Evolutionary conservation across 805 yeast genomes (phyloP).

Genomic region (Millerago galiae): DNA sequence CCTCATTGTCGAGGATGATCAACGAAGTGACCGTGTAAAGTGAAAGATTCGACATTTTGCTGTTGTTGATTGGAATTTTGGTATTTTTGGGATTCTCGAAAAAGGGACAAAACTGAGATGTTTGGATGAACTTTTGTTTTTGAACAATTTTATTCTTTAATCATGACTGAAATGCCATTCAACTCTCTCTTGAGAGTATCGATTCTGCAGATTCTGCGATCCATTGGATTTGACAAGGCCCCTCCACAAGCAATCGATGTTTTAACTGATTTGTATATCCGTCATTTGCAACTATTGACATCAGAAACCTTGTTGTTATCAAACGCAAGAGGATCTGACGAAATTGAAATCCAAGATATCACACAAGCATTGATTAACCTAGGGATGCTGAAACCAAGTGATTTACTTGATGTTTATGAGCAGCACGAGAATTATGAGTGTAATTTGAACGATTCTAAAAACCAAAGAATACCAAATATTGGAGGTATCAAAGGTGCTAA

Average conservation of each 20-base stretch:
- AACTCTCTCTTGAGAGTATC: conserved; percentile 2
- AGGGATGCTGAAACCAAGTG: conserved; percentile 56
- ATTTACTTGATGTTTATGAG: conserved; percentile 48
- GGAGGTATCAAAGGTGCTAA: conserved; percentile 23
- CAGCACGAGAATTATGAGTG: conserved; percentile 28
- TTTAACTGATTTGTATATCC: conserved; percentile 68
- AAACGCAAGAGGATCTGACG: conserved; percentile 38
- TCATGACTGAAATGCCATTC: not conserved
- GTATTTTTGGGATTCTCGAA: too few relatives aligned
- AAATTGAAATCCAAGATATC: conserved; percentile 57
- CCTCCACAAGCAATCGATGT: conserved; percentile 65
- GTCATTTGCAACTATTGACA: conserved; percentile 52
- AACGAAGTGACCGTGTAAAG: conserved; percentile 80
- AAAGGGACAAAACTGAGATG: too few relatives aligned
- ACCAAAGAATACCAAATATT: not conserved
- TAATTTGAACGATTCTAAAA: conserved; percentile 17
- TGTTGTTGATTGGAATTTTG: not conserved
- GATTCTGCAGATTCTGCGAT: conserved; percentile 46
- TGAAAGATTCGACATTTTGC: conserved; percentile 36
- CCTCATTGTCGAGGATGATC: conserved; percentile 74
- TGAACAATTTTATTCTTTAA: not conserved
- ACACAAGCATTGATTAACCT: conserved; percentile 61
- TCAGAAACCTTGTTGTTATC: conserved; percentile 39
- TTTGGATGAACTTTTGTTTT: too few relatives aligned
- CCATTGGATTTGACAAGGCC: conserved; percentile 80